A percentile compares a stretch with the other conserved stretches of the same genome.
Conservation (phyloP, 2,329 filamentous ascomycete species). For the Colletotrichum gloeosporioides region DNA sequence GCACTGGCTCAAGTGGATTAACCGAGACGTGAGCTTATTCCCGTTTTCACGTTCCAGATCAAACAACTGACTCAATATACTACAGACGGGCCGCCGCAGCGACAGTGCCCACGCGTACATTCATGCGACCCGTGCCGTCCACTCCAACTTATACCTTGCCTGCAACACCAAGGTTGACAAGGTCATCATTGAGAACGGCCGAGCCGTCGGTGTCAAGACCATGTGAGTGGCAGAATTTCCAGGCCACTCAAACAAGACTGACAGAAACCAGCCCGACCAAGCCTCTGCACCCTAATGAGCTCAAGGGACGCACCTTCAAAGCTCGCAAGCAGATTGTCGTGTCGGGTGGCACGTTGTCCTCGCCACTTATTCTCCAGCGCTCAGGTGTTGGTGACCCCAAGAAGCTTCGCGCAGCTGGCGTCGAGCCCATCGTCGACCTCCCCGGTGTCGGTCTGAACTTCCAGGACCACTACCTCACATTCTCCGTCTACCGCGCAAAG, state of each 20-base stretch:
- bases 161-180: slow-evolving; percentile 82
- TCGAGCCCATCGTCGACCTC: slow-evolving; percentile 73
- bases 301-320: slow-evolving; percentile 60
- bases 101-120: slow-evolving; percentile 82
- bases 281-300: slow-evolving; percentile 62
- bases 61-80: not conserved
- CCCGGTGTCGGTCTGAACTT: slow-evolving; percentile 79
- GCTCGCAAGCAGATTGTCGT: slow-evolving; percentile 79
- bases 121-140: slow-evolving; percentile 74
- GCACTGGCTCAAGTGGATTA: slow-evolving; percentile 89
- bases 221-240: slow-evolving; percentile 42
- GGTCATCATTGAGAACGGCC: slow-evolving; percentile 74
- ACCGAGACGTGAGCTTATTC: slow-evolving; percentile 56
- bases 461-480: slow-evolving; percentile 78
- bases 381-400: slow-evolving; percentile 75
- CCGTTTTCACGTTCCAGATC: not conserved
- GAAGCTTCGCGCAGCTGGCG: slow-evolving; percentile 72
- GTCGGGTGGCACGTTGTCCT: slow-evolving; percentile 75
- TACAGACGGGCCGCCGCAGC: slow-evolving; percentile 71
- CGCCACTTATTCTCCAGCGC: slow-evolving; percentile 76
- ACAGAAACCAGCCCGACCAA: slow-evolving; percentile 57
- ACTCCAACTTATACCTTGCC: slow-evolving; percentile 74
- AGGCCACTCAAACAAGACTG: not conserved
- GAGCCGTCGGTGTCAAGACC: slow-evolving; percentile 74
- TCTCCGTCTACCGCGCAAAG: slow-evolving; percentile 74